These are phyloP conservation scores for Coemansia sp. DNA, from an alignment of 192 early-diverging fungal species.

Conservation along the genomic window DNA sequence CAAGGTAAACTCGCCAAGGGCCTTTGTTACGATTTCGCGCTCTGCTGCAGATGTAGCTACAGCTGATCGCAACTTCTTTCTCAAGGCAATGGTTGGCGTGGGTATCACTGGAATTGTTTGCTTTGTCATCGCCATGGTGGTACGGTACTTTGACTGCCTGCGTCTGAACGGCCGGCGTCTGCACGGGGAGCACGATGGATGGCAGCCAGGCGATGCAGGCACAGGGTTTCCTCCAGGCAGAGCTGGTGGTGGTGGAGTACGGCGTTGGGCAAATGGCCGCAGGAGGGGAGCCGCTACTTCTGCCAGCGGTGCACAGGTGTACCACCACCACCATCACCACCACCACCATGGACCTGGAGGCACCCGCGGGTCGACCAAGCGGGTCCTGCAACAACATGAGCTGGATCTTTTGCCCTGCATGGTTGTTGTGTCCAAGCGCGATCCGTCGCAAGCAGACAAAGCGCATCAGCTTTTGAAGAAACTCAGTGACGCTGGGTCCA, in stretches of 20 bases:
- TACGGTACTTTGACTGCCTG: slow-evolving; percentile 47
- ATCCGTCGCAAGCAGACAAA: not conserved
- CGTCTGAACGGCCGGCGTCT: not conserved
- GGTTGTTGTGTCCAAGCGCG: slow-evolving; percentile 13
- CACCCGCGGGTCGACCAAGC: slow-evolving; percentile 3
- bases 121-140: slow-evolving; percentile 44
- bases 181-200: not conserved
- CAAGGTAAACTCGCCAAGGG: slow-evolving; percentile 5
- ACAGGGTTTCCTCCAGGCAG: not conserved
- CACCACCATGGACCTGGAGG: not conserved
- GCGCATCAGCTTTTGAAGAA: too few relatives aligned
- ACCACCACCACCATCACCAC: slow-evolving; percentile 10
- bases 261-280: not conserved
- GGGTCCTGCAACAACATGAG: slow-evolving; percentile 38
- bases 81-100: slow-evolving; percentile 51
- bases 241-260: not conserved
- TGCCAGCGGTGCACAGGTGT: not conserved
- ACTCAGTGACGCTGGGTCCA: too few relatives aligned
- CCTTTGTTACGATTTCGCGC: slow-evolving; percentile 33
- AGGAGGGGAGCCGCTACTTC: not conserved
- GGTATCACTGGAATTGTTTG: slow-evolving; percentile 50
- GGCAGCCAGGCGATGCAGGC: not conserved
- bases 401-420: slow-evolving; percentile 41
- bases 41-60: slow-evolving; percentile 35
- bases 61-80: slow-evolving; percentile 48